Conservation (phyloP, 345 rosid genomes). For the Aquilaria sinensis region DNA sequence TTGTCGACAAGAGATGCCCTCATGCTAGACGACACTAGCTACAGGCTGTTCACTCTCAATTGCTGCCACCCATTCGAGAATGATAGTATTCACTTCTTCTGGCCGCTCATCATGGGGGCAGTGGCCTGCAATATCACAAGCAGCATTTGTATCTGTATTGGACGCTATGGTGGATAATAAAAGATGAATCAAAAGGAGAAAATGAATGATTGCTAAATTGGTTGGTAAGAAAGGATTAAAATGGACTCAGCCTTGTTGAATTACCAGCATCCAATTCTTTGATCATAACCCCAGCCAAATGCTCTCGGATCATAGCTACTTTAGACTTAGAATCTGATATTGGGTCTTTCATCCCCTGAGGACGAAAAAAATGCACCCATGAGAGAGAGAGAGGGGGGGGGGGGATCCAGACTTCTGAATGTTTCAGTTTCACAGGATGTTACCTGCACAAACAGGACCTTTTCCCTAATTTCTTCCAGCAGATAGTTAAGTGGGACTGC, state of each 20-base stretch:
- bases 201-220: neutral
- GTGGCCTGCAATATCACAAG: conserved; percentile 42
- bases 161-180: too few species aligned
- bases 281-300: conserved; percentile 39
- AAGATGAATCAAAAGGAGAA: neutral
- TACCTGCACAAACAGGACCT: conserved; percentile 73
- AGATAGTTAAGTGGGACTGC: conserved; percentile 78
- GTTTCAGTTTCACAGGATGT: neutral
- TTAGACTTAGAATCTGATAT: conserved; percentile 52
- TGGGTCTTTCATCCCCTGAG: conserved; percentile 87
- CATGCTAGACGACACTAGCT: conserved; percentile 14
- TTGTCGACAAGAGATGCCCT: neutral
- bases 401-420: neutral
- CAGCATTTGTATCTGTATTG: neutral
- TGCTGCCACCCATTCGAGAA: conserved; percentile 47
- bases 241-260: neutral
- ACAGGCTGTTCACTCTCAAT: conserved; percentile 20
- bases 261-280: conserved; percentile 69
- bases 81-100: conserved; percentile 45
- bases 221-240: conserved; percentile 1
- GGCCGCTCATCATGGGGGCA: conserved; percentile 89
- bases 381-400: neutral
- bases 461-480: conserved; percentile 47
- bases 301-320: conserved; percentile 54
- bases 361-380: neutral